These are phyloP conservation scores for Aspergillus fijiensis DNA, from an alignment of 2,329 filamentous ascomycete species.

Conservation along the genomic window DNA sequence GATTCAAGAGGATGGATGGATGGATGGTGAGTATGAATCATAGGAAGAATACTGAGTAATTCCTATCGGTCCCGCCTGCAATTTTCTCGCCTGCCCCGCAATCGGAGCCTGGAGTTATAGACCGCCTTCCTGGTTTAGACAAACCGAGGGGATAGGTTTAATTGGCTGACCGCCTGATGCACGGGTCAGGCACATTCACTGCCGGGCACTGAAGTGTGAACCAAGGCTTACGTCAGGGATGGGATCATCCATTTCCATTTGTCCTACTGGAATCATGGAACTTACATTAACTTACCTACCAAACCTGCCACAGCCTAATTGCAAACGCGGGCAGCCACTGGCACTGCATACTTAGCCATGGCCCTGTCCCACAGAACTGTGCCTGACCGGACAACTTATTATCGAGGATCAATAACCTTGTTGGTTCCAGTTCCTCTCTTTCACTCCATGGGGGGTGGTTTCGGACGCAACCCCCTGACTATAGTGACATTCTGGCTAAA, in stretches of 20 bases:
- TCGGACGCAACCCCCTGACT: neutral
- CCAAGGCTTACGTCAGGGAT: neutral
- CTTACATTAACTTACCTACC: neutral
- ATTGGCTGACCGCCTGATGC: neutral
- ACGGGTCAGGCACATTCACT: neutral
- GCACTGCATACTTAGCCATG: neutral
- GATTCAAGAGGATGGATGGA: neutral
- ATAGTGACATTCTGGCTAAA: neutral
- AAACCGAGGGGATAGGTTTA: neutral
- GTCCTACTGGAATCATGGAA: too few relatives aligned
- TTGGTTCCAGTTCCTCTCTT: too few relatives aligned
- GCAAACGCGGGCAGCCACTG: neutral
- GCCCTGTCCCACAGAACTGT: too few relatives aligned
- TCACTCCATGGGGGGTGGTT: neutral
- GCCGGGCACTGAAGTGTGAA: neutral
- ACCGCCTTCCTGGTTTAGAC: neutral
- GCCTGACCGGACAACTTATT: too few relatives aligned
- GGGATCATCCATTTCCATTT: neutral
- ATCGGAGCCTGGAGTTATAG: neutral
- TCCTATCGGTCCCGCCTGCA: neutral
- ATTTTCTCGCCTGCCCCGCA: constrained; percentile 5
- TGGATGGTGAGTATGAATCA: constrained; percentile 16
- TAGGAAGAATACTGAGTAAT: neutral
- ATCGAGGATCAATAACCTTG: too few relatives aligned
- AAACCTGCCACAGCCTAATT: neutral